These are phyloP conservation scores for Capsicum chinense DNA, from an alignment of 257 asterid species.

Conservation along the genomic window DNA sequence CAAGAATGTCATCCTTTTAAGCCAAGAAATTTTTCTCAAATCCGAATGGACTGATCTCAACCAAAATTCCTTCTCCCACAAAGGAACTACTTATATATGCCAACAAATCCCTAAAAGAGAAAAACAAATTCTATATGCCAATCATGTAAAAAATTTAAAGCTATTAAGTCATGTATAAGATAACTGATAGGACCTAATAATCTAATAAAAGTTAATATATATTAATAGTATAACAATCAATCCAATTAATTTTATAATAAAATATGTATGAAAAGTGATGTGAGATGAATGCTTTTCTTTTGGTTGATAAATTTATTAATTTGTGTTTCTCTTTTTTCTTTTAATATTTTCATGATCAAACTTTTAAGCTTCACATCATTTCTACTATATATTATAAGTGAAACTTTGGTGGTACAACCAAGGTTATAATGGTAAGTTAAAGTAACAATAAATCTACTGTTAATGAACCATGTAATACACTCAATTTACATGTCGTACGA, in stretches of 20 bases:
- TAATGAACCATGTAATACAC: too few species aligned
- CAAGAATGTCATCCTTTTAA: background rate
- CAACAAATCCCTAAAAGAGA: conserved; percentile 31
- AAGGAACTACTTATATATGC: conserved; percentile 26
- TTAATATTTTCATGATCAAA: too few species aligned
- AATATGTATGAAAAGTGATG: background rate
- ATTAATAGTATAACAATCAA: background rate
- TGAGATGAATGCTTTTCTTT: background rate
- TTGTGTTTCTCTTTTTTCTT: background rate
- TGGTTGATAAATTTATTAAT: background rate
- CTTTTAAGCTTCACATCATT: too few species aligned
- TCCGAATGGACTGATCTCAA: conserved; percentile 23
- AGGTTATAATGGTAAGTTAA: too few species aligned
- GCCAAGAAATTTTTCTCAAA: conserved; percentile 34
- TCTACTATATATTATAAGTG: too few species aligned
- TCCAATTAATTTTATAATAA: background rate
- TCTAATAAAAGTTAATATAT: background rate
- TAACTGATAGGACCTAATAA: background rate
- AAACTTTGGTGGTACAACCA: too few species aligned
- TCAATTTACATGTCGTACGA: too few species aligned
- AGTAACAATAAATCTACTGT: too few species aligned
- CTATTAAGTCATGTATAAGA: background rate
- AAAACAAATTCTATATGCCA: background rate
- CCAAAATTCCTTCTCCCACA: conserved; percentile 43
- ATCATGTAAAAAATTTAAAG: background rate